phyloP scores from a whole-genome alignment of 2,329 filamentous ascomycete species.

The Pseudohalonectria lignicola region DNA sequence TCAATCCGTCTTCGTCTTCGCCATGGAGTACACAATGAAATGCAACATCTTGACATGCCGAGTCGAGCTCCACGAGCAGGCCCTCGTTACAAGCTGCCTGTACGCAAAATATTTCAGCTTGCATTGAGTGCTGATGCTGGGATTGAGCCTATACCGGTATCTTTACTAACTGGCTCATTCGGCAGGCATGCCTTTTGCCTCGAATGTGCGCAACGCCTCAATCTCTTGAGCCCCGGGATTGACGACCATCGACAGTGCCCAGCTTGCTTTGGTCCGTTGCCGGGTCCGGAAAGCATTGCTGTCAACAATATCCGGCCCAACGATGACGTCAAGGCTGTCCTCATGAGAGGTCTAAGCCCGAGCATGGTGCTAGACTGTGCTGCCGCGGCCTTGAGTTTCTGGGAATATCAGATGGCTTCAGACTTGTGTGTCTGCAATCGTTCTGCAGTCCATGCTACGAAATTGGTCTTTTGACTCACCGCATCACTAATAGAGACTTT shows the following conservation, averaged over 20 bases:
- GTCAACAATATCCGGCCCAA: conserved; percentile 62
- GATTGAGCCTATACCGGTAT: too few relatives aligned
- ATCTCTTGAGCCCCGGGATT: conserved; percentile 44
- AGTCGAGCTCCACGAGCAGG: conserved; percentile 53
- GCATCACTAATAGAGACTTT: conserved; percentile 6
- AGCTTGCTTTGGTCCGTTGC: conserved; percentile 59
- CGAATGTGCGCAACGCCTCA: conserved; percentile 55
- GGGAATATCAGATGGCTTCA: conserved; percentile 75
- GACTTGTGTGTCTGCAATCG: conserved; percentile 62
- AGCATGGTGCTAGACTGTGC: conserved; percentile 80
- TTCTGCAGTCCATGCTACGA: too few relatives aligned
- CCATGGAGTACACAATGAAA: conserved; percentile 63
- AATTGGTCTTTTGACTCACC: conserved; percentile 6
- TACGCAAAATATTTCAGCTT: conserved; percentile 17
- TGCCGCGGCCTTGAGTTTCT: conserved; percentile 68
- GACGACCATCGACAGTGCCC: conserved; percentile 53
- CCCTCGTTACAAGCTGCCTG: conserved; percentile 87
- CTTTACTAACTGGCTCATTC: too few relatives aligned
- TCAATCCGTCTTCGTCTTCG: not conserved
- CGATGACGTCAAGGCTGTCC: conserved; percentile 83
- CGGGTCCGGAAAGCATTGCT: conserved; percentile 64
- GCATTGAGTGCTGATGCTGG: too few relatives aligned
- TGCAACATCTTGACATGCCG: conserved; percentile 79
- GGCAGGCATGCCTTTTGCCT: conserved; percentile 82
- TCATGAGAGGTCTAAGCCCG: conserved; percentile 74